Conservation (phyloP, 176 grass and related monocot species). For the Hordeum marinum region DNA sequence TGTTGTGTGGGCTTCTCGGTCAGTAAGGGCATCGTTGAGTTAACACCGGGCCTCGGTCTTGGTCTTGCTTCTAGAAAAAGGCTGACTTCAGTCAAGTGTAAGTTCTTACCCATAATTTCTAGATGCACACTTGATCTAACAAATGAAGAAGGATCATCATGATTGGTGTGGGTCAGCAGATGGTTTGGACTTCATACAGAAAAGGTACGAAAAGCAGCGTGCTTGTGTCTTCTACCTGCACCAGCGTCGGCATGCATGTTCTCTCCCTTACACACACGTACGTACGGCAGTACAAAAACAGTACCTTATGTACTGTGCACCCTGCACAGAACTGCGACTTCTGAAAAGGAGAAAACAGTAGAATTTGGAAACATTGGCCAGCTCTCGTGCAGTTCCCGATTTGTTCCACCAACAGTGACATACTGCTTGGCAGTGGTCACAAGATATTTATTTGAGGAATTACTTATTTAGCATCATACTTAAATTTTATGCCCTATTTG, state of each 20-base stretch:
- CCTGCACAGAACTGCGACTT: conserved; percentile 20
- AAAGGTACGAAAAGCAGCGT: conserved; percentile 16
- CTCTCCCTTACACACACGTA: neutral
- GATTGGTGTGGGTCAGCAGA: neutral
- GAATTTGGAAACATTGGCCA: conserved; percentile 22
- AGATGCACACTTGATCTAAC: neutral
- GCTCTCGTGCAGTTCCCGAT: neutral
- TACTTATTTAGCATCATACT: too few species aligned
- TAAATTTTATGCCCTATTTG: too few species aligned
- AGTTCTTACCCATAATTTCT: neutral
- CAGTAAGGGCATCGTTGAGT: too few species aligned
- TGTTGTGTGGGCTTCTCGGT: too few species aligned
- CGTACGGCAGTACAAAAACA: neutral
- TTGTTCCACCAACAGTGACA: too few species aligned
- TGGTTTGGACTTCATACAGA: neutral
- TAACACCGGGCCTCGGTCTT: too few species aligned
- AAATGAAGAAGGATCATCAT: conserved; percentile 7
- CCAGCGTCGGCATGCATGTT: neutral
- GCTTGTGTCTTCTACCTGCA: neutral
- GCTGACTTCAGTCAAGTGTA: too few species aligned
- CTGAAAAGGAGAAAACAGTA: conserved; percentile 17
- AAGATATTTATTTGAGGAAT: too few species aligned
- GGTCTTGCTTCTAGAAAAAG: too few species aligned
- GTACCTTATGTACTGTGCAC: conserved; percentile 19
- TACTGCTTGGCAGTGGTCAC: too few species aligned